These are phyloP conservation scores for Volutella citrinella DNA, from an alignment of 2,329 filamentous ascomycete species.

Conservation along the genomic window DNA sequence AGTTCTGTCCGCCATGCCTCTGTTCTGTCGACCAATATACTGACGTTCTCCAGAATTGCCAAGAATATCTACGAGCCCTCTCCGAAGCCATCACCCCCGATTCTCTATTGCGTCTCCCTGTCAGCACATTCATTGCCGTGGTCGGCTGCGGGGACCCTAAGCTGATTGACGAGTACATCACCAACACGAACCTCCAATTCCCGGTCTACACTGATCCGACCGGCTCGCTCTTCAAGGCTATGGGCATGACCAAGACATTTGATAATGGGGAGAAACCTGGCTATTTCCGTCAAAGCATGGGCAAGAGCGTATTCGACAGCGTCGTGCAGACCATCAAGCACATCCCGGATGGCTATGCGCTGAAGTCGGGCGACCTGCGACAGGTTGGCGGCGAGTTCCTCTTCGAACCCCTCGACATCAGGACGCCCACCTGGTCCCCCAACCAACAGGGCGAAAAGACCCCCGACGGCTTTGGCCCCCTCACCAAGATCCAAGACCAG, in stretches of 20 bases:
- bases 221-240: constrained; percentile 59
- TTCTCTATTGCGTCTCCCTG: constrained; percentile 46
- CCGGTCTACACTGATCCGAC: constrained; percentile 77
- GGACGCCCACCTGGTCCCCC: constrained; percentile 44
- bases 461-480: constrained; percentile 18
- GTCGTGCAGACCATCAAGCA: constrained; percentile 60
- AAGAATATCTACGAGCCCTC: constrained; percentile 67
- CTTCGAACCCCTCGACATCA: constrained; percentile 57
- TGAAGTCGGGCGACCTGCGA: constrained; percentile 62
- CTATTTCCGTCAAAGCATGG: constrained; percentile 59
- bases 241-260: constrained; percentile 67
- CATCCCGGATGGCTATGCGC: constrained; percentile 53
- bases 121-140: constrained; percentile 62
- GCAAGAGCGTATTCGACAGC: constrained; percentile 47
- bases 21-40: constrained; percentile 10
- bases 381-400: constrained; percentile 78
- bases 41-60: constrained; percentile 58
- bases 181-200: constrained; percentile 63
- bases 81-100: constrained; percentile 55
- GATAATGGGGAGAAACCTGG: constrained; percentile 57
- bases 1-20: constrained; percentile 29
- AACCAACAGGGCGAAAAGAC: constrained; percentile 29
- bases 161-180: constrained; percentile 65
- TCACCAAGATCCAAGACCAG: constrained; percentile 2
- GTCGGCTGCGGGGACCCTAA: constrained; percentile 69